A percentile compares a stretch with the other conserved stretches of the same genome.
Conservation (phyloP, 2,329 filamentous ascomycete species). For the Claviceps maximensis region DNA sequence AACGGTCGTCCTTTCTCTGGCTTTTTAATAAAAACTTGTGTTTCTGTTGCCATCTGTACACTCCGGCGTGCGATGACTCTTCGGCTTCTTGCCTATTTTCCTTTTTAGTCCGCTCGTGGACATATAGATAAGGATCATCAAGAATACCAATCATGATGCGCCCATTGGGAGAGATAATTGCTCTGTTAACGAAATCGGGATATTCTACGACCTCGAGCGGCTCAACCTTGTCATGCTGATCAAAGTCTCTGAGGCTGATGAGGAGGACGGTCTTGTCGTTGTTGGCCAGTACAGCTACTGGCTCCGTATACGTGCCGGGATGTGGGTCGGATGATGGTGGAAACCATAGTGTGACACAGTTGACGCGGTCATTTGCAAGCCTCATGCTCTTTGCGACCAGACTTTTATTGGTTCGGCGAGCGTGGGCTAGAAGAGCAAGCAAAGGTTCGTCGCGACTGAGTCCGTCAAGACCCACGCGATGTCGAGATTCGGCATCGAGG, state of each 20-base stretch:
- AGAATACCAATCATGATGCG: constrained; percentile 69
- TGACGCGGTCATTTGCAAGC: constrained; percentile 48
- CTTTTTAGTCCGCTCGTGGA: constrained; percentile 49
- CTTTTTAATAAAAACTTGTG: constrained; percentile 44
- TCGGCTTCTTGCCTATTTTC: constrained; percentile 15
- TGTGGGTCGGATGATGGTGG: constrained; percentile 24
- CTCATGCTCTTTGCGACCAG: constrained; percentile 37
- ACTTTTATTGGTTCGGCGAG: constrained; percentile 28
- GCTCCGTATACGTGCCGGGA: constrained; percentile 30
- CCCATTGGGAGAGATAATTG: constrained; percentile 85
- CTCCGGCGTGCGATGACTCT: constrained; percentile 11
- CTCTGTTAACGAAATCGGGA: constrained; percentile 82
- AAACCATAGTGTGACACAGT: constrained; percentile 53
- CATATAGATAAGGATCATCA: constrained; percentile 75
- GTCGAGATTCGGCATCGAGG: constrained; percentile 8
- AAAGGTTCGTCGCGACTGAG: constrained; percentile 20
- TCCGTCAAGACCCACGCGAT: constrained; percentile 21
- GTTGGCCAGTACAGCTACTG: constrained; percentile 67
- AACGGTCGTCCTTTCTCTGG: constrained; percentile 39
- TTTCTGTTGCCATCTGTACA: constrained; percentile 38
- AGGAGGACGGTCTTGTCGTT: constrained; percentile 84
- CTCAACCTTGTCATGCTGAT: constrained; percentile 29
- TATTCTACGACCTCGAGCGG: constrained; percentile 59
- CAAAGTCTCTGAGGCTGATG: constrained; percentile 58
- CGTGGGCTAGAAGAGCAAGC: constrained; percentile 24